Percentiles rank a stretch among this genome's conserved stretches.
Evolutionary conservation across 1,139 yeast genomes (phyloP).

Genomic region (Pichia sp.): DNA sequence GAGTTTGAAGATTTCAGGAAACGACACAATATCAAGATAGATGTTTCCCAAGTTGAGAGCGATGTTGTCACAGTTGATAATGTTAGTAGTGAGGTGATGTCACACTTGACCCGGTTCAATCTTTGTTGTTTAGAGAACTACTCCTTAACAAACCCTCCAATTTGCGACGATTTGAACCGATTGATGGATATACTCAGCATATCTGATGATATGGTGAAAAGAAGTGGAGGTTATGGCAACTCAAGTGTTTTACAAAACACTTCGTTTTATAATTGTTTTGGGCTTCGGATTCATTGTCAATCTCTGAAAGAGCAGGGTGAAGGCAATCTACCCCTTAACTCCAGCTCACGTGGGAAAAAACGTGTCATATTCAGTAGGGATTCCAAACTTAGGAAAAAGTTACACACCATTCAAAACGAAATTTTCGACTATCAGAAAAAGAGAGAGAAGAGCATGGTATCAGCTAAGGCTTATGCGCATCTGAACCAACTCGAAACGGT

Average conservation of each 20-base stretch:
- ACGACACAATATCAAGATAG: conserved; percentile 15
- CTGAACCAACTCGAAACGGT: conserved; percentile 21
- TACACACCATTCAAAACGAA: conserved; percentile 16
- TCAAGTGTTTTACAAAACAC: conserved; percentile 13
- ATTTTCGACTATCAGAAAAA: conserved; percentile 20
- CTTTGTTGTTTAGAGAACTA: conserved; percentile 45
- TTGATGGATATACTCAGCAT: conserved; percentile 25
- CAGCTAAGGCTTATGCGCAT: conserved; percentile 15
- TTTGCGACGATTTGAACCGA: conserved; percentile 14
- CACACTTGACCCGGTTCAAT: conserved; percentile 34
- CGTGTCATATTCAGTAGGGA: conserved; percentile 30
- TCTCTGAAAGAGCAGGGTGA: conserved; percentile 7
- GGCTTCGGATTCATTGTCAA: conserved; percentile 22
- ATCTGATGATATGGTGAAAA: conserved; percentile 22
- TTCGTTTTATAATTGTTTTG: conserved; percentile 24
- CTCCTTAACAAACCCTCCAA: conserved; percentile 28
- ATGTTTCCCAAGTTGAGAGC: conserved; percentile 2
- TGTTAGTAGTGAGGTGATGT: conserved; percentile 33
- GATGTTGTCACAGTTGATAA: conserved; percentile 33
- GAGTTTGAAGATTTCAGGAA: conserved; percentile 28
- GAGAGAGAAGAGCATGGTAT: conserved; percentile 16
- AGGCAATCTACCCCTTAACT: not conserved
- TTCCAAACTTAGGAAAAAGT: conserved; percentile 22
- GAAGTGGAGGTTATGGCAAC: not conserved
- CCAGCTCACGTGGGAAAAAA: not conserved